Evolutionary conservation across 805 yeast genomes (phyloP).

Genomic region (Saturnispora quitensis): DNA sequence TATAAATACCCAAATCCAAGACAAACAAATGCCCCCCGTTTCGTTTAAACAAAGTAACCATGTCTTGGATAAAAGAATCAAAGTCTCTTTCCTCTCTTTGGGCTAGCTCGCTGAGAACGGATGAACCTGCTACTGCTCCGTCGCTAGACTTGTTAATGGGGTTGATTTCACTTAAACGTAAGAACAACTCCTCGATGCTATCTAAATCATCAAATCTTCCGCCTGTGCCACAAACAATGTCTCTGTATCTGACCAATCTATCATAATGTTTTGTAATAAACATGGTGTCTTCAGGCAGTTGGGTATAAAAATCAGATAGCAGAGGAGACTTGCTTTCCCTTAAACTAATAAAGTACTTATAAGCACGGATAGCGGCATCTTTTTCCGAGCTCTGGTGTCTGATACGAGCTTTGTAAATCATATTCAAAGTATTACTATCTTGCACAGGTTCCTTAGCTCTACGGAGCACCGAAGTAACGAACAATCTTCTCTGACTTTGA

Average conservation of each 20-base stretch:
- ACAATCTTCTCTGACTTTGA: background rate
- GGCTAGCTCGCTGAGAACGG: slow-evolving; percentile 17
- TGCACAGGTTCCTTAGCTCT: slow-evolving; percentile 1
- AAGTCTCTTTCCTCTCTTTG: slow-evolving; percentile 9
- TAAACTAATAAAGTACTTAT: slow-evolving; percentile 16
- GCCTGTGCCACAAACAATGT: slow-evolving; percentile 21
- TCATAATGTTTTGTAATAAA: slow-evolving; percentile 41
- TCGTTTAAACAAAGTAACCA: slow-evolving; percentile 34
- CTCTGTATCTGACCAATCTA: slow-evolving; percentile 30
- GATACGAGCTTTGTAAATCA: background rate
- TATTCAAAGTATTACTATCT: background rate
- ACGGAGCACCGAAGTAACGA: background rate
- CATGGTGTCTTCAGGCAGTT: slow-evolving; percentile 45
- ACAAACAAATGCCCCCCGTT: slow-evolving; percentile 54
- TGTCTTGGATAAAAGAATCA: slow-evolving; percentile 32
- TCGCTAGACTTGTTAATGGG: slow-evolving; percentile 17
- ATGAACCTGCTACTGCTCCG: slow-evolving; percentile 27
- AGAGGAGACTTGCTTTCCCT: slow-evolving; percentile 9
- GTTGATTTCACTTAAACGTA: slow-evolving; percentile 30
- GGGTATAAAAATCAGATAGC: slow-evolving; percentile 29
- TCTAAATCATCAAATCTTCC: slow-evolving; percentile 31
- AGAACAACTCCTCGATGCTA: slow-evolving; percentile 30
- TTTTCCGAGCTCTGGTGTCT: slow-evolving; percentile 25
- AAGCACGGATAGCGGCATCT: slow-evolving; percentile 25
- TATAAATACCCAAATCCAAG: slow-evolving; percentile 47